phyloP scores from a whole-genome alignment of 1,139 yeast genomes.

The Diutina pseudorugosa region DNA sequence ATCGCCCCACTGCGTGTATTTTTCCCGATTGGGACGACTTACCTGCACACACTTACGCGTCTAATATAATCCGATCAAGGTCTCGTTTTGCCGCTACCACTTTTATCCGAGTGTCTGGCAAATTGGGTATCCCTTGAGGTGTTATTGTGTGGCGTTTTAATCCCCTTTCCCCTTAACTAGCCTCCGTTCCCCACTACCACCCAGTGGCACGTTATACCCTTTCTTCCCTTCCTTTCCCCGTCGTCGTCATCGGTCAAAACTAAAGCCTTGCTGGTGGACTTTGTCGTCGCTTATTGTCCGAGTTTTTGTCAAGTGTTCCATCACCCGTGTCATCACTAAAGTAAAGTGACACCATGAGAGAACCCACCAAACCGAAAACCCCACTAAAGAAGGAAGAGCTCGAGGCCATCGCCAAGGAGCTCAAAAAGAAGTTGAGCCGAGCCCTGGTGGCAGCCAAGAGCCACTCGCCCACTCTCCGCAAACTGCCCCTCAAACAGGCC shows the following conservation, averaged over 20 bases:
- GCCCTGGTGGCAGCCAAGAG: constrained; percentile 38
- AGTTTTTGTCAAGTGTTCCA: not conserved
- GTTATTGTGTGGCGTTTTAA: no score
- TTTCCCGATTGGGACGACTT: not conserved
- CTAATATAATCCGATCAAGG: not conserved
- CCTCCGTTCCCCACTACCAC: no score
- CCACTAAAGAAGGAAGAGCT: constrained; percentile 34
- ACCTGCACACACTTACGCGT: not conserved
- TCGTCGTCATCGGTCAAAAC: no score
- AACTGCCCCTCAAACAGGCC: constrained; percentile 11
- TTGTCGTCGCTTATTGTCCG: no score
- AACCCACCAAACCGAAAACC: constrained; percentile 17
- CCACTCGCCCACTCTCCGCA: constrained; percentile 11
- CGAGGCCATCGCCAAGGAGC: constrained; percentile 34
- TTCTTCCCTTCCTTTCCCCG: no score
- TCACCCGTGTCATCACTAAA: not conserved
- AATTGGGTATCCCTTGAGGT: no score
- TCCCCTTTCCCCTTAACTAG: no score
- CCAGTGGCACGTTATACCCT: no score
- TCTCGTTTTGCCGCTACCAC: not conserved
- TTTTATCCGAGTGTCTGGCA: no score
- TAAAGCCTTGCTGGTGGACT: no score
- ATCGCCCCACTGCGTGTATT: not conserved
- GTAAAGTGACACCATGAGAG: not conserved
- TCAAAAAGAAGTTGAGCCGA: constrained; percentile 30